Percentiles rank a stretch among this genome's conserved stretches.
Evolutionary conservation across 345 rosid genomes (phyloP).

Genomic region (Abelmoschus esculentus): DNA sequence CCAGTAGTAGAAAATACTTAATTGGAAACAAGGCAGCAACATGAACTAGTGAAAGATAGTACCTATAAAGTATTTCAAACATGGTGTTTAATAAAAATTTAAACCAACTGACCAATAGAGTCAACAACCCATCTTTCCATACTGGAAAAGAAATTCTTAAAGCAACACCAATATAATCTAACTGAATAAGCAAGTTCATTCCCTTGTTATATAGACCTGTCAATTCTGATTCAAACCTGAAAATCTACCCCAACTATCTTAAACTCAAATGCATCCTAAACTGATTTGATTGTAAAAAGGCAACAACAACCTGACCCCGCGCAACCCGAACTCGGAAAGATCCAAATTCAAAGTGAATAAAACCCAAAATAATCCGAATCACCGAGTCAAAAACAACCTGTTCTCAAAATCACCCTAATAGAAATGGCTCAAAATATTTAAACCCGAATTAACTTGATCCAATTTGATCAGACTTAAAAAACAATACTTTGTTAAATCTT

Average conservation of each 20-base stretch:
- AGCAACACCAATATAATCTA: not conserved
- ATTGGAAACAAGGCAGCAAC: conserved; percentile 69
- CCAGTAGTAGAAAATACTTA: conserved; percentile 27
- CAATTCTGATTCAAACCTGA: not conserved
- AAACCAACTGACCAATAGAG: not conserved
- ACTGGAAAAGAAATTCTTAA: not conserved
- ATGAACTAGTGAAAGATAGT: conserved; percentile 75
- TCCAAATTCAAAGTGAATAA: not conserved
- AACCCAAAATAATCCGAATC: not conserved
- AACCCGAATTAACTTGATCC: no score
- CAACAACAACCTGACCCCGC: not conserved
- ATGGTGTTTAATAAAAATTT: not conserved
- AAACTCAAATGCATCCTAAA: no score
- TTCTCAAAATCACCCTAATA: no score
- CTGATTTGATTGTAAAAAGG: not conserved
- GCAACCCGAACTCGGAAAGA: not conserved
- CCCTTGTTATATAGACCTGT: not conserved
- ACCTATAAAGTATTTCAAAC: conserved; percentile 47
- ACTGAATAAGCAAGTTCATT: not conserved
- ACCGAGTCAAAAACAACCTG: no score
- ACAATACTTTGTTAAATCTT: not conserved
- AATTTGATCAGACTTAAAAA: no score
- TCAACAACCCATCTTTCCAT: conserved; percentile 1
- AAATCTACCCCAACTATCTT: not conserved
- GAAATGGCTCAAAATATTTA: no score